Evolutionary conservation across 257 asterid genomes (phyloP), one percentile per base, ranked within the genome.

Genomic region (Mitragyna speciosa): DNA sequence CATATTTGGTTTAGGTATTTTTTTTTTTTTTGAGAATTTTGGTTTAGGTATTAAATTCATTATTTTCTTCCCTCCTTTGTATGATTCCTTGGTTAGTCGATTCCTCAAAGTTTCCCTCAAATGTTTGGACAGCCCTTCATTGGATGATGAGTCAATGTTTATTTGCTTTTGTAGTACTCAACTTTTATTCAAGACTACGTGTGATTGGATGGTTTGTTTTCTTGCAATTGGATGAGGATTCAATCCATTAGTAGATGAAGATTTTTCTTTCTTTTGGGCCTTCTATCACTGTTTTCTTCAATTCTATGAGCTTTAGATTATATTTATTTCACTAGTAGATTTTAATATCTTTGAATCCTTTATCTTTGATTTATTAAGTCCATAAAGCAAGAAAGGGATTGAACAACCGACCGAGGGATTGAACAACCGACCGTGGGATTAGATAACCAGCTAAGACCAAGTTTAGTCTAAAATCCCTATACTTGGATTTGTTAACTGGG

Each of bases 101-200:
- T 65, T 66, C 65, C 66, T 16, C 30, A 39, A 36, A 70, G 71
- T 78, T 76, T 63, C 48, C 49, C 59, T 41, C 76, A n/a, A 49
- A 24, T 56, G 12, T 56, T 58, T 75, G 70, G 48, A 6, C 56
- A 22, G n/a, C 70, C n/a, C 54, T 39, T 71, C 7, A 16, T 58
- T 0, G n/a, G 45, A 31, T 33, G 43, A 41, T 28, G 70, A 76
- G 61, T 76, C 79, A 61, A 52, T 59, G 15, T 20, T 39, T 9
- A 3, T 3, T 66, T 39, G 73, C 73, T 39, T 70, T 70, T n/a
- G 30, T 6, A 70, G 58, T 70, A 70, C 39, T 22, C 61, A 17
- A 24, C 20, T 71, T 70, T 48, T 72, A 72, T 31, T 47, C 0
- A 39, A 63, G 68, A 26, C 39, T 63, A 16, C 12, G 2, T 65